phyloP scores from a whole-genome alignment of 441 rosid genomes.

The Aleurites moluccanus region DNA sequence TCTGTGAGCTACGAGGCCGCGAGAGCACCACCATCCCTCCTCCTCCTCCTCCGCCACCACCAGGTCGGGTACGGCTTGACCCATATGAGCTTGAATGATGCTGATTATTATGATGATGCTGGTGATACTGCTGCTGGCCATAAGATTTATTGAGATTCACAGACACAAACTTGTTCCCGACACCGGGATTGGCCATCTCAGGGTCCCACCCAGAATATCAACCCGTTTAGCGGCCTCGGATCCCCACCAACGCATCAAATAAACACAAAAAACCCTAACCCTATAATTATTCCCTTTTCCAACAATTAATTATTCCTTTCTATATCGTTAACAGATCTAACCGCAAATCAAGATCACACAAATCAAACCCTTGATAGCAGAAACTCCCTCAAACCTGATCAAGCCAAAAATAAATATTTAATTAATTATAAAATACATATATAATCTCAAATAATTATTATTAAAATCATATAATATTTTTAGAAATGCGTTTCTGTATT shows the following conservation, averaged over 20 bases:
- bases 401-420: slow-evolving; percentile 13
- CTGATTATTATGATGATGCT: slow-evolving; percentile 36
- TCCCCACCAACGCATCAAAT: slow-evolving; percentile 68
- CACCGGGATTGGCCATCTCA: slow-evolving; percentile 92
- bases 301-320: slow-evolving; percentile 14
- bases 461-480: background rate
- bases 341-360: too few species aligned
- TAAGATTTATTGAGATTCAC: slow-evolving; percentile 91
- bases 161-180: slow-evolving; percentile 72
- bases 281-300: slow-evolving; percentile 16
- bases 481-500: background rate
- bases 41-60: too few species aligned
- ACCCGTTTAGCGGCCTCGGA: slow-evolving; percentile 45
- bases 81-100: slow-evolving; percentile 42
- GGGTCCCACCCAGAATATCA: slow-evolving; percentile 36
- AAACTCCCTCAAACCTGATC: slow-evolving; percentile 25
- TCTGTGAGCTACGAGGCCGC: slow-evolving; percentile 88
- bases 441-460: background rate
- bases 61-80: slow-evolving; percentile 43
- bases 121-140: slow-evolving; percentile 62
- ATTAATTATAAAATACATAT: slow-evolving; percentile 19
- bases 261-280: slow-evolving; percentile 29
- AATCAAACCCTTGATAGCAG: slow-evolving; percentile 23
- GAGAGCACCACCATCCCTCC: slow-evolving; percentile 94
- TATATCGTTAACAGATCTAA: slow-evolving; percentile 33